Percentiles rank a stretch among this genome's conserved stretches.
These are phyloP conservation scores for Trichoderma sp. DNA, from an alignment of 2,329 filamentous ascomycete genomes.

Conservation along the genomic window DNA sequence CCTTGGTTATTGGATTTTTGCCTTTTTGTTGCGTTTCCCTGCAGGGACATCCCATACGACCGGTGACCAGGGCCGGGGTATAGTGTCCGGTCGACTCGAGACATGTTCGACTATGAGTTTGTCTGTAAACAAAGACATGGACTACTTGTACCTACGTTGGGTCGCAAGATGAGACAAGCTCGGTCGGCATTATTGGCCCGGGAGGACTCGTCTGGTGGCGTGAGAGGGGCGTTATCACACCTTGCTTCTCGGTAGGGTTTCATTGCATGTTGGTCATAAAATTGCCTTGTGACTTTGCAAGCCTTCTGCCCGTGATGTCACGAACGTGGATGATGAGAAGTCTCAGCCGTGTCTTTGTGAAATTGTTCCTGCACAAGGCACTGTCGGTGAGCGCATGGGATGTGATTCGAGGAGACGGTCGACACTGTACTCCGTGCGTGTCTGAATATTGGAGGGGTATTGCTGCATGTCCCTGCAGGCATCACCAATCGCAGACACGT, in stretches of 20 bases:
- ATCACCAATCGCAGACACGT: constrained; percentile 4
- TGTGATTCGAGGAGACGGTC: neutral
- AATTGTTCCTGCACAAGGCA: neutral
- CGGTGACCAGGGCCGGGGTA: neutral
- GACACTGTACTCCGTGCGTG: neutral
- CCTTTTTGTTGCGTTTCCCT: neutral
- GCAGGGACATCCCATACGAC: neutral
- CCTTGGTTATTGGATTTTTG: neutral
- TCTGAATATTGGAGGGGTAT: neutral
- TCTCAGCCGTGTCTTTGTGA: neutral
- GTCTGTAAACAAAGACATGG: neutral
- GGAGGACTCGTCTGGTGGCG: neutral
- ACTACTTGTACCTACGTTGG: neutral
- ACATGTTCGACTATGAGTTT: neutral
- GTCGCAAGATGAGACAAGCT: neutral
- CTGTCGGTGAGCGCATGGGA: constrained; percentile 7
- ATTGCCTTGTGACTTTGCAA: neutral
- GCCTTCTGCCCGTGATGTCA: neutral
- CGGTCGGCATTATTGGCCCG: neutral
- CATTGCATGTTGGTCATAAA: constrained; percentile 4
- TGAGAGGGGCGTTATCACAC: neutral
- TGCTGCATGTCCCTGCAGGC: constrained; percentile 8
- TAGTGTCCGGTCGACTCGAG: neutral
- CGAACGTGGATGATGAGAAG: neutral
- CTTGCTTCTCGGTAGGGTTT: neutral